phyloP scores from a whole-genome alignment of 1,284 basidiomycete genomes.

The Austropuccinia psidii region DNA sequence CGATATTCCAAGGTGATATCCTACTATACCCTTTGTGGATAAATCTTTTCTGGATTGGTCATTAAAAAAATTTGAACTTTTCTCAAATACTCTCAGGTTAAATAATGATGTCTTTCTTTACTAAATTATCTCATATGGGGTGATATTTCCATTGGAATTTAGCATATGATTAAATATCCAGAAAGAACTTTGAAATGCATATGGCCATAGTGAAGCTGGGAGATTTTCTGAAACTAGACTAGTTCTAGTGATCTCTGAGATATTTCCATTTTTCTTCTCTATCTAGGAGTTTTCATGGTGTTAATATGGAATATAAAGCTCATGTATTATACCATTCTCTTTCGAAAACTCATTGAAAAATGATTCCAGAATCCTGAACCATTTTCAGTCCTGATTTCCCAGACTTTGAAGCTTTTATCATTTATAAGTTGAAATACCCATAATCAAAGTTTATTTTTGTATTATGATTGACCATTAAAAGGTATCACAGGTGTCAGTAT shows the following conservation, averaged over 20 bases:
- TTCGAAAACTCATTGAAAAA: background rate
- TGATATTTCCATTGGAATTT: background rate
- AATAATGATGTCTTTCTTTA: too few relatives aligned
- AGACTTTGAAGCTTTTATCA: background rate
- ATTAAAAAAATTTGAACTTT: background rate
- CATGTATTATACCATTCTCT: background rate
- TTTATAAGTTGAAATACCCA: background rate
- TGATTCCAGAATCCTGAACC: background rate
- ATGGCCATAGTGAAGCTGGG: background rate
- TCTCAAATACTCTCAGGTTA: background rate
- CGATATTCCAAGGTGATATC: background rate
- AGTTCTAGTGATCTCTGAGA: background rate
- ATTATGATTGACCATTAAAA: background rate
- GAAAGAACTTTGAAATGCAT: background rate
- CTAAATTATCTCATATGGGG: background rate
- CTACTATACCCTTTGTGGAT: background rate
- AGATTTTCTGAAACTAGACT: background rate
- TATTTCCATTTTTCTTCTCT: background rate
- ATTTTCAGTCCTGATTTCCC: background rate
- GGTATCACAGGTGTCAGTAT: background rate
- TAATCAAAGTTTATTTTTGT: background rate
- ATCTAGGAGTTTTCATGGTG: conserved; percentile 5
- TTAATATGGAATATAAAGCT: background rate
- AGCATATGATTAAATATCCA: background rate
- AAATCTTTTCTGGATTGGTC: background rate